phyloP scores from a whole-genome alignment of 1,139 yeast genomes.

The Pichia inconspicua region DNA sequence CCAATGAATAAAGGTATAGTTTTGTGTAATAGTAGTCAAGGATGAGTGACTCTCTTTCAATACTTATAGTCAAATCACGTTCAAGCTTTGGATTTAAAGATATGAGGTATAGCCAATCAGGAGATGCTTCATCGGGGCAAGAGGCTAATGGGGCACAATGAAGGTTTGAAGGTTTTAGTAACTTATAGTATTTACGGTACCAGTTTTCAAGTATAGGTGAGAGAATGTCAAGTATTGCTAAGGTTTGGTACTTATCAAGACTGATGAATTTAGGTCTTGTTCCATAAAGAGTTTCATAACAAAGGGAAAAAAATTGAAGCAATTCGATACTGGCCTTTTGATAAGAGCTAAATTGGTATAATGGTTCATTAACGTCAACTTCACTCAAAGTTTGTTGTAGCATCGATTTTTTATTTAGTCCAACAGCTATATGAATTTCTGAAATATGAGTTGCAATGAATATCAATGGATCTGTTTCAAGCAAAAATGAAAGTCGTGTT shows the following conservation, averaged over 20 bases:
- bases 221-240: slow-evolving; percentile 63
- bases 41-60: slow-evolving; percentile 65
- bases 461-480: slow-evolving; percentile 66
- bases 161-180: slow-evolving; percentile 41
- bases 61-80: slow-evolving; percentile 33
- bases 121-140: slow-evolving; percentile 12
- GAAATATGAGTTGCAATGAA: slow-evolving; percentile 79
- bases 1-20: slow-evolving; percentile 74
- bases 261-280: slow-evolving; percentile 50
- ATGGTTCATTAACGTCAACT: slow-evolving; percentile 41
- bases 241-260: slow-evolving; percentile 54
- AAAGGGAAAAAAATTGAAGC: slow-evolving; percentile 69
- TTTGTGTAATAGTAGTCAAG: slow-evolving; percentile 82
- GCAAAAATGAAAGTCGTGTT: slow-evolving; percentile 78
- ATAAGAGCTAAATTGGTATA: slow-evolving; percentile 40
- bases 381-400: slow-evolving; percentile 60
- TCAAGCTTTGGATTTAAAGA: slow-evolving; percentile 29
- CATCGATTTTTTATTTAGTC: slow-evolving; percentile 62
- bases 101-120: slow-evolving; percentile 18
- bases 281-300: slow-evolving; percentile 77
- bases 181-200: slow-evolving; percentile 54
- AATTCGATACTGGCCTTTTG: slow-evolving; percentile 78
- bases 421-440: slow-evolving; percentile 71
- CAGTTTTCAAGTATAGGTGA: slow-evolving; percentile 74
- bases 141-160: slow-evolving; percentile 17